Percentiles rank a stretch among this genome's conserved stretches.
Conservation (phyloP, 192 early-diverging fungal species). For the Backusella parvicylindrica region DNA sequence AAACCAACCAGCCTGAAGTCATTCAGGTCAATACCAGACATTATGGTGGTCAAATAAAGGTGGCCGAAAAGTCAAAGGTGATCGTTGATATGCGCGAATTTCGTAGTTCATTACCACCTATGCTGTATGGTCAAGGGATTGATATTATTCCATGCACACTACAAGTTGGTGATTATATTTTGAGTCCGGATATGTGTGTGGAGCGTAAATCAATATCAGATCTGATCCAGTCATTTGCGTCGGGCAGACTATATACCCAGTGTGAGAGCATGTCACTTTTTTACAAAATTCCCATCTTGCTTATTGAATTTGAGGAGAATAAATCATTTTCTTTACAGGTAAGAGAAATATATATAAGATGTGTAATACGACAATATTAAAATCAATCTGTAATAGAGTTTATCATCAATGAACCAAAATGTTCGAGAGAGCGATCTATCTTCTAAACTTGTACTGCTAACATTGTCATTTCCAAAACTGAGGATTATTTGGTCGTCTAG, state of each 20-base stretch:
- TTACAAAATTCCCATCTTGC: slow-evolving; percentile 73
- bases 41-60: slow-evolving; percentile 53
- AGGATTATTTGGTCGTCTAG: slow-evolving; percentile 85
- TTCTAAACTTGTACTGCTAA: slow-evolving; percentile 73
- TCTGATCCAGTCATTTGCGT: slow-evolving; percentile 77
- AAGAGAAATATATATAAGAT: slow-evolving; percentile 30
- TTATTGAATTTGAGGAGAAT: slow-evolving; percentile 91
- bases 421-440: slow-evolving; percentile 61
- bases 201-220: slow-evolving; percentile 93
- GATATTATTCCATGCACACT: slow-evolving; percentile 79
- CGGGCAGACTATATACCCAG: slow-evolving; percentile 85
- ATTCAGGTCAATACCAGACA: slow-evolving; percentile 54
- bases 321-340: slow-evolving; percentile 78
- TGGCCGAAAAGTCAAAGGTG: slow-evolving; percentile 35
- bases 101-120: slow-evolving; percentile 81
- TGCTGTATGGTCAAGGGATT: slow-evolving; percentile 77
- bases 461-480: slow-evolving; percentile 81
- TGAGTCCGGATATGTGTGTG: slow-evolving; percentile 81
- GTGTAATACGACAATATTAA: background rate
- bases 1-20: slow-evolving; percentile 2
- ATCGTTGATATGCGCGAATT: slow-evolving; percentile 95
- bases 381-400: slow-evolving; percentile 20
- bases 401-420: slow-evolving; percentile 45
- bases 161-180: slow-evolving; percentile 91
- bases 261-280: slow-evolving; percentile 83